These are phyloP conservation scores for Leccinum barrowsii DNA, from an alignment of 768 basidiomycete species.

Conservation along the genomic window DNA sequence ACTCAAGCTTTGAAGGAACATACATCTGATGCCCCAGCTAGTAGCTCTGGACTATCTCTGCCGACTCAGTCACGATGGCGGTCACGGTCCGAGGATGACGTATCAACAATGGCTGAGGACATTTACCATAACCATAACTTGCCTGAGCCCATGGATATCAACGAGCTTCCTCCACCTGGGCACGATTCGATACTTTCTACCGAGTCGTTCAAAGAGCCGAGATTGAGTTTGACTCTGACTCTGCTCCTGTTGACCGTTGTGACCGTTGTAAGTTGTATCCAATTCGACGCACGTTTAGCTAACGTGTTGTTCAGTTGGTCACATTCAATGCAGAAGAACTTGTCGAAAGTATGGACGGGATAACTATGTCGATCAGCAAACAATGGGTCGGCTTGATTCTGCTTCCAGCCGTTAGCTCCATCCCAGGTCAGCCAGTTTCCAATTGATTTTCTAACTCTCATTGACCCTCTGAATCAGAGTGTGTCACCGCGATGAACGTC, in stretches of 20 bases:
- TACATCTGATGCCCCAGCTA: neutral
- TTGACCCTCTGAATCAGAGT: conserved; percentile 45
- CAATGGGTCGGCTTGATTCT: conserved; percentile 90
- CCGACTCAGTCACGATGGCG: conserved; percentile 8
- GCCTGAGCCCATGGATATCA: conserved; percentile 12
- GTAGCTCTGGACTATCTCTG: conserved; percentile 5
- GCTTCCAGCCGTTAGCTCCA: conserved; percentile 77
- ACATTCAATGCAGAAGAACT: conserved; percentile 68
- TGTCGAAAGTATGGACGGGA: conserved; percentile 79
- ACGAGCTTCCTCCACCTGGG: conserved; percentile 13
- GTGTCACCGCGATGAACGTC: conserved; percentile 86
- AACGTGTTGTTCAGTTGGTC: conserved; percentile 37
- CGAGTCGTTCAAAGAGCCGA: conserved; percentile 43
- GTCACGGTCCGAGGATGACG: conserved; percentile 15
- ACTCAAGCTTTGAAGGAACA: conserved; percentile 9
- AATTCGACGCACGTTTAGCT: neutral
- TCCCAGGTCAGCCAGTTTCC: conserved; percentile 54
- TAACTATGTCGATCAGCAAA: conserved; percentile 68
- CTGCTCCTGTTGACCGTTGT: conserved; percentile 52
- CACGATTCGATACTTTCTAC: conserved; percentile 13
- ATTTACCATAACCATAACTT: neutral
- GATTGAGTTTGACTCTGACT: conserved; percentile 57
- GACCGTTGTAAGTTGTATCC: conserved; percentile 50
- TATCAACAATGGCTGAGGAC: conserved; percentile 3
- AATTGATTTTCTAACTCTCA: neutral